These are phyloP conservation scores for Oxyria digyna DNA, from an alignment of 148 eudicot species.

Conservation along the genomic window DNA sequence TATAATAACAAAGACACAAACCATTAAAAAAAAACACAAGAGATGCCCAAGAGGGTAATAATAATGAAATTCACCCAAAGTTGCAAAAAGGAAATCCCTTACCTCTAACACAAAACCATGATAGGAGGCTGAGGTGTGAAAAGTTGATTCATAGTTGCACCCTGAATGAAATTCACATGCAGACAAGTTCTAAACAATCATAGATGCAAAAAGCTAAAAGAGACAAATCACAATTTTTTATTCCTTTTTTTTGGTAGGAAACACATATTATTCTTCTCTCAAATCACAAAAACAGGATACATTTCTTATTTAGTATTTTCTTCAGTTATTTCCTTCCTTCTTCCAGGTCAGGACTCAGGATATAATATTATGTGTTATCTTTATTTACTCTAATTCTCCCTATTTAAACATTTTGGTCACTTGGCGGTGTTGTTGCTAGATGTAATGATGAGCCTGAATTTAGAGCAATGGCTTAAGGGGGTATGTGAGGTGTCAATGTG, in stretches of 20 bases:
- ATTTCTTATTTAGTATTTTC: no score
- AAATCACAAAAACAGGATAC: no score
- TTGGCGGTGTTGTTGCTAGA: slow-evolving; percentile 8
- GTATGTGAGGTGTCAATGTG: slow-evolving; percentile 4
- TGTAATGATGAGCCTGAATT: slow-evolving; percentile 11
- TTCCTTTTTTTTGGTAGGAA: no score
- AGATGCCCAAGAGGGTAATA: not conserved
- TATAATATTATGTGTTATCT: no score
- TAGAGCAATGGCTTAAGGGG: slow-evolving; percentile 14
- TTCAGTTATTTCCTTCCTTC: no score
- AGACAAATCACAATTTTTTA: not conserved
- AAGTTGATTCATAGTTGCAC: slow-evolving; percentile 13
- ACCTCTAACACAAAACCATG: slow-evolving; percentile 40
- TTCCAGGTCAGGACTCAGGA: no score
- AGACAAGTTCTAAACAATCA: slow-evolving; percentile 10
- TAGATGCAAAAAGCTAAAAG: not conserved
- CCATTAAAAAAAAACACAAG: not conserved
- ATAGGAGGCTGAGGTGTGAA: slow-evolving; percentile 17
- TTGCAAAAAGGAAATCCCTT: slow-evolving; percentile 9
- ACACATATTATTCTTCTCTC: no score
- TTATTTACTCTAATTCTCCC: no score
- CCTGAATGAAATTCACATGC: slow-evolving; percentile 24
- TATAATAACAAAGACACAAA: not conserved
- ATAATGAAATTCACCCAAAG: slow-evolving; percentile 1
- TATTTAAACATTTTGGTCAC: slow-evolving; percentile 7